Base-by-base conservation (phyloP, 2,329 filamentous ascomycete species). In the Cyanodermella asteris region DNA sequence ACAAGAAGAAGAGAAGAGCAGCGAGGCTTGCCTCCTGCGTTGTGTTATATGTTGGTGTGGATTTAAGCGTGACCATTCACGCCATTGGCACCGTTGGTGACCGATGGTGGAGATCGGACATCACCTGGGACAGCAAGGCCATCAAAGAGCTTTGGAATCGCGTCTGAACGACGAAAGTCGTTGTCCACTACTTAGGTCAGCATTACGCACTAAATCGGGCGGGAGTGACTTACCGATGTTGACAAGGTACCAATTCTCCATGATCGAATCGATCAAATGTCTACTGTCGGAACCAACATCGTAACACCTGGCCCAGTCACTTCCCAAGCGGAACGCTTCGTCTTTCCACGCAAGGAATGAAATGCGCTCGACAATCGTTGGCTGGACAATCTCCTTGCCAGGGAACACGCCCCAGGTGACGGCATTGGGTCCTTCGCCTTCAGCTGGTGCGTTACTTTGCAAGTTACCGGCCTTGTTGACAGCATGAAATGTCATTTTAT, bases 331-430 rank as follows among this genome's bases (percentile, higher is more conserved):
- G 58, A 81, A 97, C 10, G 91, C 90, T 51, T 97, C 87, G 38
- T 97, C 87, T 52, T 91, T 91, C 87, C 87, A 97, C 3, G 87
- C 87, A 27, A 97, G 58, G 63, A 97, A 97, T 46, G 78, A 91
- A 46, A 97, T 73, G 11, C 78, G 90, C 54, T 97, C 87, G 26
- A 97, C 87, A 40, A 97, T 93, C n/a, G 87, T 97, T 9, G 87
- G 87, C 49, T 97, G 87, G n/a, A 97, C 82, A 43, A 97, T 93
- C 50, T 97, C 87, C 48, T 94, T 91, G 30, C 87, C 87, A 1
- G 87, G 84, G 56, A 94, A 97, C 17, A 97, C 90, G 50, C 87
- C 87, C 87, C 87, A 97, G 2, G 87, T 97, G 24, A 97, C 77
- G n/a, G 87, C 87, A 40, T 97, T 97, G 18, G 87, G 87, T 5